phyloP scores from a whole-genome alignment of 75 land plant genomes.

The Larix kaempferi region DNA sequence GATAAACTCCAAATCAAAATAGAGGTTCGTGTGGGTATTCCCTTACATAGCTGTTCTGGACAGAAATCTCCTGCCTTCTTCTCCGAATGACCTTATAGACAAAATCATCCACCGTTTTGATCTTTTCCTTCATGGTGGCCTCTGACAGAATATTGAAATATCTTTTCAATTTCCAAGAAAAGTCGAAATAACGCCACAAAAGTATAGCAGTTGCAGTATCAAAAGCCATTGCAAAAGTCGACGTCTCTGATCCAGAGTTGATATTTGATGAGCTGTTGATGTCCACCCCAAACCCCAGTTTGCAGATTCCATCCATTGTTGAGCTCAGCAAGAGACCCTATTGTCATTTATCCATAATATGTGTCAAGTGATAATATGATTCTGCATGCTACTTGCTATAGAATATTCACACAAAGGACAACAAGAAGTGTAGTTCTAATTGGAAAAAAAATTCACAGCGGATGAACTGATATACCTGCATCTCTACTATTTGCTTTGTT shows the following conservation, averaged over 20 bases:
- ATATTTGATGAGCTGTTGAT: constrained; percentile 27
- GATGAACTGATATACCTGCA: constrained; percentile 27
- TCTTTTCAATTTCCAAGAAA: not conserved
- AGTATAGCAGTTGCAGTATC: no score
- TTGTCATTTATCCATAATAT: no score
- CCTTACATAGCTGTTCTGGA: not conserved
- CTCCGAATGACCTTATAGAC: constrained; percentile 23
- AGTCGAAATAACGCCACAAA: constrained; percentile 19
- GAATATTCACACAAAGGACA: not conserved
- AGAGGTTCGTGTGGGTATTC: no score
- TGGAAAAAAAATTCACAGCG: not conserved
- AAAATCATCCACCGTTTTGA: constrained; percentile 35
- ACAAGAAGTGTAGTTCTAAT: not conserved
- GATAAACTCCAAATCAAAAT: not conserved
- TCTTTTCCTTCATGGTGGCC: not conserved
- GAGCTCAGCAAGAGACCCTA: constrained; percentile 4
- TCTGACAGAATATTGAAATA: constrained; percentile 48
- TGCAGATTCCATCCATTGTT: constrained; percentile 13
- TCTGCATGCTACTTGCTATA: constrained; percentile 8
- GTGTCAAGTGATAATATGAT: no score
- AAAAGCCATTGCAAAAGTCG: no score
- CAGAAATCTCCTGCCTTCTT: constrained; percentile 8
- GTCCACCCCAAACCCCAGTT: constrained; percentile 62
- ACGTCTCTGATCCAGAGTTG: constrained; percentile 10
- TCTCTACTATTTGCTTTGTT: constrained; percentile 21